These are phyloP conservation scores for Betula pendula DNA, from an alignment of 306 rosid genomes.

Conservation along the genomic window DNA sequence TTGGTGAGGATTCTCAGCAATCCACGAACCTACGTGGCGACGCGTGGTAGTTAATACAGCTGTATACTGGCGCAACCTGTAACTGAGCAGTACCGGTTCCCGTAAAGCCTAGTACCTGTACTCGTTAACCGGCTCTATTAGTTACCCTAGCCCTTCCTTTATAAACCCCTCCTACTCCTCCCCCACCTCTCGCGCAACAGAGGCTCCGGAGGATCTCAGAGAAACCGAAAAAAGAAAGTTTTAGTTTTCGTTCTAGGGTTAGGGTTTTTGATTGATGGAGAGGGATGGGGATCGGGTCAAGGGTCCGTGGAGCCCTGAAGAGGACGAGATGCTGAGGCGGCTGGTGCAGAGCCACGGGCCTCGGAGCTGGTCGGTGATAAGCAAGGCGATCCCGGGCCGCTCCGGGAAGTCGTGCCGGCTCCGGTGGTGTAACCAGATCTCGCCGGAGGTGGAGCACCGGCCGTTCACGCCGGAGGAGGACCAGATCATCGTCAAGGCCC, in stretches of 20 bases:
- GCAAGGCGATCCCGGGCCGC: conserved; percentile 48
- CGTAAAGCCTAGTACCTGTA: conserved; percentile 30
- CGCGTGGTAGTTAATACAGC: conserved; percentile 39
- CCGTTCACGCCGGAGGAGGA: conserved; percentile 52
- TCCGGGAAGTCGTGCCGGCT: conserved; percentile 64
- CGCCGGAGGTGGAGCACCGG: conserved; percentile 58
- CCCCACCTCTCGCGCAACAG: neutral
- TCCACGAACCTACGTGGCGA: conserved; percentile 38
- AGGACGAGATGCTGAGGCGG: conserved; percentile 41
- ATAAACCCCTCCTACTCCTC: conserved; percentile 29
- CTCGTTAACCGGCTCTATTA: conserved; percentile 42
- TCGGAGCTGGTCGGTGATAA: conserved; percentile 52
- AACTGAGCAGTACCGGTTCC: conserved; percentile 41
- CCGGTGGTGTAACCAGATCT: conserved; percentile 68
- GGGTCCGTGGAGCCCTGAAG: conserved; percentile 64
- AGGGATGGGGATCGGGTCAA: conserved; percentile 43
- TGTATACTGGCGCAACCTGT: conserved; percentile 29
- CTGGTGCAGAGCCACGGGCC: conserved; percentile 45
- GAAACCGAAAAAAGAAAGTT: too few relatives aligned
- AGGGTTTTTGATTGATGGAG: conserved; percentile 11
- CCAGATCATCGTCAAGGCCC: conserved; percentile 39
- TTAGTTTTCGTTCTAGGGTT: neutral
- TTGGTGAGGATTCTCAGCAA: conserved; percentile 29
- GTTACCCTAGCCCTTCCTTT: conserved; percentile 47
- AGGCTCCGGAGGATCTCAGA: neutral